Conservation (phyloP, 2,329 filamentous ascomycete species). For the Penicillium sp. region DNA sequence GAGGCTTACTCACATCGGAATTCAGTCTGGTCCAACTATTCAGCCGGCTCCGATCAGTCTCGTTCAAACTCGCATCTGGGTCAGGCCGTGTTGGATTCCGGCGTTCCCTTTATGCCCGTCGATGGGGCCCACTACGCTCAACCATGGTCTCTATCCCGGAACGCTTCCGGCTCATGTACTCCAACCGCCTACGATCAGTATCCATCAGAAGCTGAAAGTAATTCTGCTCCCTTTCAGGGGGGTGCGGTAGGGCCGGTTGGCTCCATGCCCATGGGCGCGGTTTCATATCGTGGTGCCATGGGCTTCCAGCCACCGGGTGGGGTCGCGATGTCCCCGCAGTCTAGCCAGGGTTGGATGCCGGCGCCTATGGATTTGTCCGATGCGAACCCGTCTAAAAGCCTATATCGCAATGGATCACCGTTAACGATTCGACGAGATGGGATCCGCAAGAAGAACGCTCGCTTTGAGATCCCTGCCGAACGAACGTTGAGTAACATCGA, state of each 20-base stretch:
- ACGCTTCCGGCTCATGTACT: conserved; percentile 70
- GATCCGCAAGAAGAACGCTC: conserved; percentile 97
- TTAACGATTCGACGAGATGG: conserved; percentile 75
- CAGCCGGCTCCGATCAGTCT: conserved; percentile 44
- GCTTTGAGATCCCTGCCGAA: conserved; percentile 94
- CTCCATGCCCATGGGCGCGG: conserved; percentile 39
- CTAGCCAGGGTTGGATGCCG: conserved; percentile 58
- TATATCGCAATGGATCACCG: conserved; percentile 70
- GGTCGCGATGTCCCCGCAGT: conserved; percentile 63
- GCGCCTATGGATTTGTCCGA: conserved; percentile 51
- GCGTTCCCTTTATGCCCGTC: conserved; percentile 66
- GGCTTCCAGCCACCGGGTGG: conserved; percentile 50
- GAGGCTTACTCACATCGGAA: conserved; percentile 56
- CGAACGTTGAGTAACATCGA: conserved; percentile 95
- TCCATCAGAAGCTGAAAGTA: conserved; percentile 52
- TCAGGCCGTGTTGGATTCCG: conserved; percentile 53
- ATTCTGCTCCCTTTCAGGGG: conserved; percentile 44
- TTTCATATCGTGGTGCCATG: conserved; percentile 50
- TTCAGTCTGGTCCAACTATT: conserved; percentile 52
- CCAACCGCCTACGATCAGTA: conserved; percentile 72
- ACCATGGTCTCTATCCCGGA: conserved; percentile 64
- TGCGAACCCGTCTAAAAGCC: conserved; percentile 49
- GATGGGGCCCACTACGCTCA: conserved; percentile 46
- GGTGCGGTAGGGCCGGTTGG: conserved; percentile 44
- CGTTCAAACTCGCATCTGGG: conserved; percentile 43